Base-by-base conservation (phyloP, 257 asterid genomes). In the Solanum stenotomum region DNA sequence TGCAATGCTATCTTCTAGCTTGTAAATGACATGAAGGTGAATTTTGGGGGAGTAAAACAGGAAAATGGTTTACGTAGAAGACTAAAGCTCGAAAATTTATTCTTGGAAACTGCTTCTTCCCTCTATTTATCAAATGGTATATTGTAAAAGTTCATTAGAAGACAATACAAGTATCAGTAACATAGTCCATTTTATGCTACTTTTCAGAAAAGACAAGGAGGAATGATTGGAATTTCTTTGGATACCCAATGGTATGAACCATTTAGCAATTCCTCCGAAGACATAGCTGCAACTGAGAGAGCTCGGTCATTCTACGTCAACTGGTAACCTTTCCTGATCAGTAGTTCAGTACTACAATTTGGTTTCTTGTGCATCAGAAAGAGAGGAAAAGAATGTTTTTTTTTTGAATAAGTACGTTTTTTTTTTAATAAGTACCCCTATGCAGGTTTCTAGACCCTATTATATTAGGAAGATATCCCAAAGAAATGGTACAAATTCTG, bases 191-290 rank as follows among this genome's bases (percentile, higher is more conserved):
- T 88, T 38, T 49, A 13, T 87, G 82, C 29, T 68, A n/a, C 25
- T 46, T n/a, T 92, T 25, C 89, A 93, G 95, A 85, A 90, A 87
- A 77, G 70, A 87, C 95, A 94, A 90, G 91, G 92, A 46, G 95
- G 96, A 9, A 77, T 85, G n/a, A 88, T 93, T 11, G 98, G 98
- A 40, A 92, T 94, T 31, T 90, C 90, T 3, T 86, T 93, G 87
- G 91, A 93, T 85, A 90, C 94, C 42, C 25, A 89, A 78, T 93
- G 95, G 98, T 94, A 86, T 87, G 95, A 93, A 85, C 94, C 96
- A 5, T 86, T 46, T 46, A 92, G 90, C 90, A 87, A 90, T 87
- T 92, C 98, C 49, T 76, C 87, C 4, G 94, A 90, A 89, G 96
- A 93, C 79, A 92, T 87, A 85, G 88, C 85, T 63, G 96, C 98